phyloP scores from a whole-genome alignment of 225 moss, liverwort and hornwort species.

The Marchantia polymorpha region DNA sequence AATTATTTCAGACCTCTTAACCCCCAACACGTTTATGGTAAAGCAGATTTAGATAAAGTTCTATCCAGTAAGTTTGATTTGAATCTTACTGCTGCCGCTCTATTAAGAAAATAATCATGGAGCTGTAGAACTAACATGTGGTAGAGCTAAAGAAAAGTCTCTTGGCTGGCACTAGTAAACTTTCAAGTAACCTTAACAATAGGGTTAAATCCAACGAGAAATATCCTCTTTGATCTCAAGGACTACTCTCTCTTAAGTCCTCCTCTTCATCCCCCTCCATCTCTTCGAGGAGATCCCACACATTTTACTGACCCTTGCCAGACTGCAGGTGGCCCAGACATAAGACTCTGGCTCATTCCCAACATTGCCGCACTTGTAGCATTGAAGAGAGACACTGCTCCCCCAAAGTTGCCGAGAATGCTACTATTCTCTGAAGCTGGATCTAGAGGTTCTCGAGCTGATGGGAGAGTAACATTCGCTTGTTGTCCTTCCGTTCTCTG shows the following conservation, averaged over 20 bases:
- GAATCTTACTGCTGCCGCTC: too few species aligned
- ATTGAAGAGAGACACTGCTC: slow-evolving; percentile 66
- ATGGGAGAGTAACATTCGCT: slow-evolving; percentile 40
- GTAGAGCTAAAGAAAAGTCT: too few species aligned
- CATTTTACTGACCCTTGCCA: slow-evolving; percentile 84
- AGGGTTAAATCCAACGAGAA: too few species aligned
- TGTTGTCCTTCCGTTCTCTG: slow-evolving; percentile 40
- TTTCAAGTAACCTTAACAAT: too few species aligned
- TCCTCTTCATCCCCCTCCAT: neutral
- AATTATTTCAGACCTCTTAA: too few species aligned
- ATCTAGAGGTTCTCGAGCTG: slow-evolving; percentile 35
- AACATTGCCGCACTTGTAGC: slow-evolving; percentile 83
- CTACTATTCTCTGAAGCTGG: slow-evolving; percentile 48
- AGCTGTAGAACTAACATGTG: too few species aligned
- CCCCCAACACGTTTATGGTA: too few species aligned
- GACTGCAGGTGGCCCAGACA: slow-evolving; percentile 86
- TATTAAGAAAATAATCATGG: too few species aligned
- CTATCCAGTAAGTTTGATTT: too few species aligned
- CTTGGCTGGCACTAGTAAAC: too few species aligned
- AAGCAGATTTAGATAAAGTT: too few species aligned
- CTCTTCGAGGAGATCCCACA: neutral
- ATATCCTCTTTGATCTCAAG: too few species aligned
- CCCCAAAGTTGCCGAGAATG: slow-evolving; percentile 58
- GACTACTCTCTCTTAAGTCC: neutral
- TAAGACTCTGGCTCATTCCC: slow-evolving; percentile 76